Evolutionary conservation across 345 rosid genomes (phyloP), one percentile per base, ranked within the genome.

Genomic region (Populus simonii): DNA sequence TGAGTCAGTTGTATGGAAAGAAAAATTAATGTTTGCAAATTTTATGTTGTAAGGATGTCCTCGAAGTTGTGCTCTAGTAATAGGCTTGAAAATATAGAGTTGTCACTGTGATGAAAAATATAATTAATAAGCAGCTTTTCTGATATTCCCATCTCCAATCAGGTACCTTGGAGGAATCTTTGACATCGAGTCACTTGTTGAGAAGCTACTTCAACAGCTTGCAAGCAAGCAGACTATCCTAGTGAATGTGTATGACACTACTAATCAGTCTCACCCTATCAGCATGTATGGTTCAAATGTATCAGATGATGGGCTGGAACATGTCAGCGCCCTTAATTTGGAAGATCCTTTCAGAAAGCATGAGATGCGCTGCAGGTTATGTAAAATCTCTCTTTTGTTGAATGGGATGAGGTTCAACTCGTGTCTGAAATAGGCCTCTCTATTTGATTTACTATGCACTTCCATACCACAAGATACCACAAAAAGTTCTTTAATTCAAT

Each of bases 291-390:
- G 97, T 77, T 87, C 92, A 79, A 79, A 91, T 83, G 86, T 80
- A 66, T 85, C 88, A 20, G 88, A 83, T 79, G 89, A 89, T 79
- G 84, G 75, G 47, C 85, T 92, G 87, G 88, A 88, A 84, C 90
- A 72, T 81, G 80, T 88, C 80, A 95, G 97, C 81, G 29, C 74
- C 80, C 93, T 95, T 74, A 92, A 81, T 80, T 95, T 95, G 84
- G 98, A 98, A 59, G 99, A 95, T 88, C 99, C 99, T n/a, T 87
- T 85, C 72, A 87, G 97, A 83, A 93, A 84, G 83, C 98, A 95
- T 81, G 98, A 93, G 86, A 93, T 95, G 99, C 91, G 84, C n/a
- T 95, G 99, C 97, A 93, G 99, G 99, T 95, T 84, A 72, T 65
- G 59, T 79, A 45, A 71, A 29, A 5, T 27, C 23, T 53, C 38